Evolutionary conservation across 169 alveolate species (phyloP).

Genomic region (Eimeria zaria): DNA sequence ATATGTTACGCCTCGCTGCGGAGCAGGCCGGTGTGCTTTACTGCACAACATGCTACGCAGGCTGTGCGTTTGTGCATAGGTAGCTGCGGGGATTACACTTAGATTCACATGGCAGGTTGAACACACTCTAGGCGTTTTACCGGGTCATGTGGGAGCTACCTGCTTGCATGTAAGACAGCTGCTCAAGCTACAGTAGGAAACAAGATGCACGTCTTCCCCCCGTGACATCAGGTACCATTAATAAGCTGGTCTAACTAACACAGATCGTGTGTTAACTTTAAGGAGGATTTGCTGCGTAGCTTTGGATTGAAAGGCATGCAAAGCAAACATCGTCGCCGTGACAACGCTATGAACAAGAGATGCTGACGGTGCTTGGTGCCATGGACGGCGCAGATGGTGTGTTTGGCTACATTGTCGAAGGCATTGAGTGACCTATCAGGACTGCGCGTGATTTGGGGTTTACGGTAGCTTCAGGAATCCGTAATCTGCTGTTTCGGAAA

Average conservation of each 20-base stretch:
- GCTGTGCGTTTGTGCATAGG: background rate
- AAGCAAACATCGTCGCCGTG: background rate
- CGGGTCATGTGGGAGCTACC: background rate
- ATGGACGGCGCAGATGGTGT: background rate
- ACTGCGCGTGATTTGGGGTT: background rate
- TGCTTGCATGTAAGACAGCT: too few relatives aligned
- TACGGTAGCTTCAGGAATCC: background rate
- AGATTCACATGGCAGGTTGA: background rate
- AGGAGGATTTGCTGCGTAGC: background rate
- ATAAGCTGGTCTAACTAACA: background rate
- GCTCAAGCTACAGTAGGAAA: background rate
- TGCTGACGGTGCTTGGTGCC: background rate
- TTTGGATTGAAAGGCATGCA: background rate
- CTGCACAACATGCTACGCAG: background rate
- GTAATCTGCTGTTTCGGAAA: background rate
- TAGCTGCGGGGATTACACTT: background rate
- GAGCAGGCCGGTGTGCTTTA: background rate
- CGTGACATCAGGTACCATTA: background rate
- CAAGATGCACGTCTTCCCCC: background rate
- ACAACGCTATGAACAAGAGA: background rate
- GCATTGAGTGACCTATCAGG: background rate
- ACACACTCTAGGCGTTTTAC: background rate
- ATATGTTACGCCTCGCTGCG: background rate
- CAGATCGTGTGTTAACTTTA: background rate
- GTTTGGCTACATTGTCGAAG: background rate